Evolutionary conservation across 192 early-diverging fungal genomes (phyloP).

Genomic region (Ambispora gerdemannii): DNA sequence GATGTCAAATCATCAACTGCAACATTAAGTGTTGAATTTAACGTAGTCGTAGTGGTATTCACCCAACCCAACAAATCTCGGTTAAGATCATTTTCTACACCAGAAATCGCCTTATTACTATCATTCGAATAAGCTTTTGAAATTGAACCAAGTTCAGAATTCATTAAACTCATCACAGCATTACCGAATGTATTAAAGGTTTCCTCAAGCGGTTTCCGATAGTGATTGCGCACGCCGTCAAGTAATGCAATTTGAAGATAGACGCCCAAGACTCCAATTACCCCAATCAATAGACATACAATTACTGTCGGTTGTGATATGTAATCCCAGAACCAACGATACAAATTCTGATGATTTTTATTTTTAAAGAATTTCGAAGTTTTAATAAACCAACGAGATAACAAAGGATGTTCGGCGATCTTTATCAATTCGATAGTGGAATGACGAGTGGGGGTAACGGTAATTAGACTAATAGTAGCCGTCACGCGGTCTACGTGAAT

Average conservation of each 20-base stretch:
- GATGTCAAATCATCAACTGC: conserved; percentile 23
- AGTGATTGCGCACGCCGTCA: conserved; percentile 17
- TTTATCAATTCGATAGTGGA: conserved; percentile 16
- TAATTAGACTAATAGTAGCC: not conserved
- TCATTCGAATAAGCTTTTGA: not conserved
- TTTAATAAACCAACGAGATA: conserved; percentile 12
- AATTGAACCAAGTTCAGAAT: conserved; percentile 1
- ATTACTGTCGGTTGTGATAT: conserved; percentile 30
- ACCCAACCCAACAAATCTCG: conserved; percentile 16
- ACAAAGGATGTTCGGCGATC: conserved; percentile 22
- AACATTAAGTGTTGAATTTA: conserved; percentile 18
- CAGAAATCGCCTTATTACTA: not conserved
- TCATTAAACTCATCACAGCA: not conserved
- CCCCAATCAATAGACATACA: conserved; percentile 32
- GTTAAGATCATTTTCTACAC: conserved; percentile 14
- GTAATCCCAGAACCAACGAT: conserved; percentile 37
- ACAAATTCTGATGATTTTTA: conserved; percentile 17
- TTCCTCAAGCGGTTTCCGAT: conserved; percentile 1
- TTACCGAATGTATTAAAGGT: conserved; percentile 2
- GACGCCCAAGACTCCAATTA: conserved; percentile 28
- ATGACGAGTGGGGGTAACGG: not conserved
- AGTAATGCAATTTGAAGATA: conserved; percentile 34
- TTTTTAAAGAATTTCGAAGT: conserved; percentile 27
- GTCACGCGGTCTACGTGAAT: not conserved
- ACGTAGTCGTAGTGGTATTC: conserved; percentile 8